These are phyloP conservation scores for Amorphotheca resinae DNA, from an alignment of 495 filamentous ascomycete species.

Conservation along the genomic window DNA sequence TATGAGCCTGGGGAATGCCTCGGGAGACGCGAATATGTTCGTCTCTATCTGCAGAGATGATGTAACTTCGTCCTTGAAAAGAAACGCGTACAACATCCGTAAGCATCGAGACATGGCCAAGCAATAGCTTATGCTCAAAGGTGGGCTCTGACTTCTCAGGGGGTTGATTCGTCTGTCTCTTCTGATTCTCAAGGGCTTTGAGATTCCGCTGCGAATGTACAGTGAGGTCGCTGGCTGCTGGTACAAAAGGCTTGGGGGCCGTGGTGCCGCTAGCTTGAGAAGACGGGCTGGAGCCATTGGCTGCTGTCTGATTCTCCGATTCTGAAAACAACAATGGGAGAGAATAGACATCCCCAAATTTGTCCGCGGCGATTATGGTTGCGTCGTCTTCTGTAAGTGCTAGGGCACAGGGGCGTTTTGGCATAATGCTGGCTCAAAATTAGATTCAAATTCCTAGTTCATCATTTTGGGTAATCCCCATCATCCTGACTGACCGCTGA, in stretches of 20 bases:
- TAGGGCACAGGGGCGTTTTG: slow-evolving; percentile 73
- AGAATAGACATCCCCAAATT: slow-evolving; percentile 90
- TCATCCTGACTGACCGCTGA: slow-evolving; percentile 46
- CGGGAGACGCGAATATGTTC: slow-evolving; percentile 93
- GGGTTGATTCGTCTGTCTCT: slow-evolving; percentile 33
- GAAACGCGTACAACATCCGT: slow-evolving; percentile 51
- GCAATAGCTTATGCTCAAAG: slow-evolving; percentile 62
- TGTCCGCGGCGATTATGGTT: slow-evolving; percentile 73
- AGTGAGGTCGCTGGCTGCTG: slow-evolving; percentile 57
- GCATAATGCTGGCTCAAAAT: slow-evolving; percentile 51
- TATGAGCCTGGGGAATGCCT: slow-evolving; percentile 65
- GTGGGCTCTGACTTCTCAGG: slow-evolving; percentile 28
- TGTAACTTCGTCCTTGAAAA: slow-evolving; percentile 43
- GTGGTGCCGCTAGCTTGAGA: too few relatives aligned
- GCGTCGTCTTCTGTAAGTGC: slow-evolving; percentile 51
- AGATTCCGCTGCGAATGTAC: slow-evolving; percentile 78
- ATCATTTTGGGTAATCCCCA: neutral
- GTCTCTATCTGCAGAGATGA: slow-evolving; percentile 85
- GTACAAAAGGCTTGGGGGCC: slow-evolving; percentile 28
- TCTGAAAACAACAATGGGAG: slow-evolving; percentile 50
- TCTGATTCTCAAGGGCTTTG: slow-evolving; percentile 60
- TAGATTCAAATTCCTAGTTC: slow-evolving; percentile 13
- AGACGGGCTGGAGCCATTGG: neutral
- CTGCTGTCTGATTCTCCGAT: neutral
- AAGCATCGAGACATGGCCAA: slow-evolving; percentile 91